Conservation (phyloP, 2,329 filamentous ascomycete genomes). For the Scytalidium lignicola region DNA sequence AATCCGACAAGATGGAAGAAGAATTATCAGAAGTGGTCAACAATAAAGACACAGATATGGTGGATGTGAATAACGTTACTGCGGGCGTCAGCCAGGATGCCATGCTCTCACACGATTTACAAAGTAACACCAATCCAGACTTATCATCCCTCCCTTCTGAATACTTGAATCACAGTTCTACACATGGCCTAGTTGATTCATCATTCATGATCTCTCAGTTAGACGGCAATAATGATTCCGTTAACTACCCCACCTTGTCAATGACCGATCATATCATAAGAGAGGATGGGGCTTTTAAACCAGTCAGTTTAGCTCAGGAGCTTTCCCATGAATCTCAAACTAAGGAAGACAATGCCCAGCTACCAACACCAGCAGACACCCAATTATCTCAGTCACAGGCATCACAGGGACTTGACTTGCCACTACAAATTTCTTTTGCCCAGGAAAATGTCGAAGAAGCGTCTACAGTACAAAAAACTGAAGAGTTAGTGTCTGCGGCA, state of each 20-base stretch:
- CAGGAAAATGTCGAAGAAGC: background rate
- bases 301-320: background rate
- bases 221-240: constrained; percentile 2
- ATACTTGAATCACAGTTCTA: background rate
- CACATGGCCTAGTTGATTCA: background rate
- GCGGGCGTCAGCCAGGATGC: background rate
- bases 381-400: constrained; percentile 10
- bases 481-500: background rate
- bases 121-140: background rate
- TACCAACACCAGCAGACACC: constrained; percentile 23
- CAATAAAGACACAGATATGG: background rate
- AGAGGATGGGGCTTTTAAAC: background rate
- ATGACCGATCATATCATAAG: background rate
- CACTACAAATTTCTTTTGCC: background rate
- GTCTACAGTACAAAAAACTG: background rate
- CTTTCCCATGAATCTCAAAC: background rate
- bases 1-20: background rate
- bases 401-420: constrained; percentile 7
- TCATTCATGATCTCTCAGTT: background rate
- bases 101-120: background rate
- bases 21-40: background rate
- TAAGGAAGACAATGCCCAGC: constrained; percentile 10
- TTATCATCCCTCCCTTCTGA: background rate
- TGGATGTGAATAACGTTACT: background rate
- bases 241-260: background rate